Conservation (phyloP, 2,329 filamentous ascomycete species). For the Diaporthe humulicola region DNA sequence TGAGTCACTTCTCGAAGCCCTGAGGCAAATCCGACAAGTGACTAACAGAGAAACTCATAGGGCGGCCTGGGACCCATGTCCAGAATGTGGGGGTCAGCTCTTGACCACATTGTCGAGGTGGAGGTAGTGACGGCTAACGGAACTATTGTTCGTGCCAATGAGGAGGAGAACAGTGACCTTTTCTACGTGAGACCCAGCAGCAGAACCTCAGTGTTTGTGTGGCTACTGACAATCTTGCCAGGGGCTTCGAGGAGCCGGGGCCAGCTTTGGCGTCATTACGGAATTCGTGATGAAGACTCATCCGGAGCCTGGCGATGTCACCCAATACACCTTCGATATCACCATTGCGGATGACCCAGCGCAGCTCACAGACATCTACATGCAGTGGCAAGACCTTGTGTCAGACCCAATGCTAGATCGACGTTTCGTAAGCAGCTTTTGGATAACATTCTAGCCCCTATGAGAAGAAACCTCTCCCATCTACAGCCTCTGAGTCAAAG, state of each 20-base stretch:
- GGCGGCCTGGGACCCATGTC: constrained; percentile 71
- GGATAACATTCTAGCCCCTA: too few relatives aligned
- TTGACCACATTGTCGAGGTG: constrained; percentile 68
- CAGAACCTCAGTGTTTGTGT: constrained; percentile 22
- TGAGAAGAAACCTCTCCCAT: too few relatives aligned
- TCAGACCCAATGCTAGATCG: constrained; percentile 67
- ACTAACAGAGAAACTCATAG: constrained; percentile 46
- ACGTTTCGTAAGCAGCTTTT: too few relatives aligned
- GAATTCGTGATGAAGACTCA: constrained; percentile 69
- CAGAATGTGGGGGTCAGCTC: constrained; percentile 69
- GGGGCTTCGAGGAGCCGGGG: constrained; percentile 69
- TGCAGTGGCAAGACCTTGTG: constrained; percentile 70
- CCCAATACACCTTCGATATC: constrained; percentile 71
- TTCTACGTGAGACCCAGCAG: constrained; percentile 59
- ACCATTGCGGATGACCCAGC: constrained; percentile 59
- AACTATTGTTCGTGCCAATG: constrained; percentile 61
- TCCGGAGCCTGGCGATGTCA: constrained; percentile 65
- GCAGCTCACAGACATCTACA: constrained; percentile 63
- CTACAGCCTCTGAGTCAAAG: too few relatives aligned
- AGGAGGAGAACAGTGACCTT: constrained; percentile 63
- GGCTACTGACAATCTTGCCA: constrained; percentile 36
- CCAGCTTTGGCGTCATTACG: constrained; percentile 69
- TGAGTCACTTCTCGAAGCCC: constrained; percentile 43
- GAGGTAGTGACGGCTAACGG: constrained; percentile 70
- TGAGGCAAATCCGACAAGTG: not conserved